Evolutionary conservation across 106 monocot species (phyloP).

Genomic region (Acanthochlamys bracteata): DNA sequence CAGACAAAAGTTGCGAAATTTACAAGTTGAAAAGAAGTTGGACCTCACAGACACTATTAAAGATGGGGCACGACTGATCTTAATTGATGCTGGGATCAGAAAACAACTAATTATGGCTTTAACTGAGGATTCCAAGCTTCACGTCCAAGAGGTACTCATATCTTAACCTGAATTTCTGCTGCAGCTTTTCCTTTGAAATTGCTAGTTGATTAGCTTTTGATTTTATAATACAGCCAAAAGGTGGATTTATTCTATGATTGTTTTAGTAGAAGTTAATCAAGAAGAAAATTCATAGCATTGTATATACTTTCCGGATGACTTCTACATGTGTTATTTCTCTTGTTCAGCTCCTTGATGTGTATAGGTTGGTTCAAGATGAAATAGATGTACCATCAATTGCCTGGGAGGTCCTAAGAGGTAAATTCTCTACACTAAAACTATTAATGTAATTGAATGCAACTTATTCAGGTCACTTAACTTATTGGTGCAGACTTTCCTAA

Average conservation of each 20-base stretch:
- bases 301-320: neutral
- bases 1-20: slow-evolving; percentile 37
- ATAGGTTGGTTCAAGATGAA: slow-evolving; percentile 81
- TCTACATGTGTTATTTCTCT: neutral
- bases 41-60: slow-evolving; percentile 95
- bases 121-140: slow-evolving; percentile 93
- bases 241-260: no score
- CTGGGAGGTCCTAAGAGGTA: slow-evolving; percentile 66
- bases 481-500: slow-evolving; percentile 60
- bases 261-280: no score
- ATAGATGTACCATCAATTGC: slow-evolving; percentile 77
- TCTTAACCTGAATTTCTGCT: neutral
- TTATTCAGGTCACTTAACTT: neutral
- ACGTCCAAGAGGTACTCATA: slow-evolving; percentile 75
- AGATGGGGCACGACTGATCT: slow-evolving; percentile 85
- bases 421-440: neutral
- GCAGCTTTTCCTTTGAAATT: neutral
- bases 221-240: no score
- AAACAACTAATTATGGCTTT: slow-evolving; percentile 86
- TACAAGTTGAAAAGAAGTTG: slow-evolving; percentile 50
- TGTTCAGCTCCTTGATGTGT: slow-evolving; percentile 83
- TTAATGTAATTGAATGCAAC: neutral
- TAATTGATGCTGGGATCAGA: slow-evolving; percentile 85
- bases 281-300: neutral
- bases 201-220: no score